Percentiles rank a stretch among this genome's conserved stretches.
phyloP scores from a whole-genome alignment of 129 eudicot genomes.

The Arctium lappa region DNA sequence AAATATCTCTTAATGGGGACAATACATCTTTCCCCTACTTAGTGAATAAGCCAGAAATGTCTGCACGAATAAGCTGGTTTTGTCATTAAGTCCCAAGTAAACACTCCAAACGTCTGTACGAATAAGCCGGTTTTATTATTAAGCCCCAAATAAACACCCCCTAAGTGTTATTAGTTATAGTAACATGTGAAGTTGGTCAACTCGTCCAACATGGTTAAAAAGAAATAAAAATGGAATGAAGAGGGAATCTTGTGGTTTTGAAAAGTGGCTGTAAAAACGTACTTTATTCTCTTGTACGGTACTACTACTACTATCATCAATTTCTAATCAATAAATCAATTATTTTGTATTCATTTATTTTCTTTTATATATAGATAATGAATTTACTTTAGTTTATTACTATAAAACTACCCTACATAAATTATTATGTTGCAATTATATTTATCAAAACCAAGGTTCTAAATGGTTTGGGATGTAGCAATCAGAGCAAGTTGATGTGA shows the following conservation, averaged over 20 bases:
- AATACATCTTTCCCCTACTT: too few relatives aligned
- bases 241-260: constrained; percentile 12
- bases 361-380: neutral
- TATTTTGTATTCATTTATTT: constrained; percentile 11
- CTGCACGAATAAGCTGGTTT: too few relatives aligned
- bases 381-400: neutral
- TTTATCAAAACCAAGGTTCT: neutral
- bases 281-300: constrained; percentile 7
- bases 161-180: neutral
- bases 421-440: neutral
- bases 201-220: neutral
- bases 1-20: too few relatives aligned
- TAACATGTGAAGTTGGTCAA: neutral
- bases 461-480: too few relatives aligned
- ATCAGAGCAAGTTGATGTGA: too few relatives aligned
- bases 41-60: too few relatives aligned
- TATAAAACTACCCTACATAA: neutral
- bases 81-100: too few relatives aligned
- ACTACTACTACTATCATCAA: neutral
- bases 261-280: constrained; percentile 11
- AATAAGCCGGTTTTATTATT: too few relatives aligned
- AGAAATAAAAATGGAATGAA: neutral
- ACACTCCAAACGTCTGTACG: too few relatives aligned
- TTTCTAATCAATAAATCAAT: constrained; percentile 13
- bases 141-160: too few relatives aligned